Evolutionary conservation across 345 rosid genomes (phyloP), one percentile per base, ranked within the genome.

Genomic region (Gynandropsis gynandra): DNA sequence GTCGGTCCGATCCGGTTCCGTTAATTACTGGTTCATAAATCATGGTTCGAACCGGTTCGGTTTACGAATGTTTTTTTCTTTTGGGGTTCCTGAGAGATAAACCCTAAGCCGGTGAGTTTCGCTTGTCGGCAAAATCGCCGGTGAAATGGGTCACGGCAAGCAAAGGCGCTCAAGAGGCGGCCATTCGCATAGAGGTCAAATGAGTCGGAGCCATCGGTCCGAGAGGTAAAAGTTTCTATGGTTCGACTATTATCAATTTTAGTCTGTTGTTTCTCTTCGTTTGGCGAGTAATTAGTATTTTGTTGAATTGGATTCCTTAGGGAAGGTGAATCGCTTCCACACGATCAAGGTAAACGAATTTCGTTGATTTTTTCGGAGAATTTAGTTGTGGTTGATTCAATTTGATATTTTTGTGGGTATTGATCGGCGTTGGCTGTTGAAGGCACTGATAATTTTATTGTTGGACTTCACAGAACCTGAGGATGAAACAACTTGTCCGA

Each of bases 311-410:
- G 29, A 34, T 1, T 11, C 16, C 46, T 50, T 32, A 84, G 85
- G 70, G 83, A 81, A 66, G 80, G 66, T 48, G 85, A 73, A 43
- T 83, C 87, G 47, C 76, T 83, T 29, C 85, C 82, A 9, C 33
- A 12, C 53, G 74, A 67, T 42, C 76, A 72, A 65, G 81, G 87
- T 78, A 58, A n/a, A n/a, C n/a, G n/a, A n/a, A 34, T 10, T 16
- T 24, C 12, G 53, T 6, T 19, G 14, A 21, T 0, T 15, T 31
- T 31, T 0, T 45, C 19, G 14, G 9, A 16, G 8, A 44, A 10
- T 37, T 13, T 37, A 2, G 15, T 37, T 2, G 2, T 24, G 29
- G 29, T 2, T 37, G n/a, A 37, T 37, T 37, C 4, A 37, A 37
- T 37, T 37, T 13, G 15, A 10, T n/a, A n/a, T n/a, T n/a, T n/a